Evolutionary conservation across 2,329 filamentous ascomycete species (phyloP).

Genomic region (Colletotrichum falcatum): DNA sequence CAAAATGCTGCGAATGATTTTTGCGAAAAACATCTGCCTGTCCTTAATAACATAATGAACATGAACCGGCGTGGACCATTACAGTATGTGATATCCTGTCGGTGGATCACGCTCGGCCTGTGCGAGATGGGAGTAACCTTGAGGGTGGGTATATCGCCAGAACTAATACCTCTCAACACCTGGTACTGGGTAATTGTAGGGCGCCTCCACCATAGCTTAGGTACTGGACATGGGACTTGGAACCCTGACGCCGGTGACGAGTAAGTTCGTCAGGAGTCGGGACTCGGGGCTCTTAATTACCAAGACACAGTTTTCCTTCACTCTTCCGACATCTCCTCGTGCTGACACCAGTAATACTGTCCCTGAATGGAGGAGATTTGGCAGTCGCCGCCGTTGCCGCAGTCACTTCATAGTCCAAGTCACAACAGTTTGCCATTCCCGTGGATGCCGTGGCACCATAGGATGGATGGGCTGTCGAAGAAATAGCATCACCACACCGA

Average conservation of each 20-base stretch:
- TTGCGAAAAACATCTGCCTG: background rate
- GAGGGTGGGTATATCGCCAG: conserved; percentile 25
- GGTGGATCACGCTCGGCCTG: conserved; percentile 4
- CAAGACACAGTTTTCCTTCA: conserved; percentile 15
- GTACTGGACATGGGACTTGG: conserved; percentile 31
- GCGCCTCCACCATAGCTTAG: conserved; percentile 37
- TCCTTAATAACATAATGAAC: background rate
- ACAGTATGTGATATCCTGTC: background rate
- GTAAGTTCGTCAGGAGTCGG: conserved; percentile 20
- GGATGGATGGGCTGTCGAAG: background rate
- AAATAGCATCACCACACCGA: conserved; percentile 22
- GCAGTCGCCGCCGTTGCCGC: background rate
- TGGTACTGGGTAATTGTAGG: background rate
- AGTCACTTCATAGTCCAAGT: conserved; percentile 3
- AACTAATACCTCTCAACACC: conserved; percentile 13
- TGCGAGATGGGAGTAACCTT: conserved; percentile 9
- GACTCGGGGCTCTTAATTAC: conserved; percentile 23
- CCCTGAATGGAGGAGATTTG: background rate
- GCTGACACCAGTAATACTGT: background rate
- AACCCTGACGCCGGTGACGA: conserved; percentile 32
- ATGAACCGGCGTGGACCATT: background rate
- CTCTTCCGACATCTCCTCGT: background rate
- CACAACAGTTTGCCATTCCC: conserved; percentile 6
- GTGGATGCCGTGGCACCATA: conserved; percentile 21
- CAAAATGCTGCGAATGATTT: background rate